A percentile compares a stretch with the other conserved stretches of the same genome.
phyloP scores from a whole-genome alignment of 345 rosid genomes.

The Stellera chamaejasme region DNA sequence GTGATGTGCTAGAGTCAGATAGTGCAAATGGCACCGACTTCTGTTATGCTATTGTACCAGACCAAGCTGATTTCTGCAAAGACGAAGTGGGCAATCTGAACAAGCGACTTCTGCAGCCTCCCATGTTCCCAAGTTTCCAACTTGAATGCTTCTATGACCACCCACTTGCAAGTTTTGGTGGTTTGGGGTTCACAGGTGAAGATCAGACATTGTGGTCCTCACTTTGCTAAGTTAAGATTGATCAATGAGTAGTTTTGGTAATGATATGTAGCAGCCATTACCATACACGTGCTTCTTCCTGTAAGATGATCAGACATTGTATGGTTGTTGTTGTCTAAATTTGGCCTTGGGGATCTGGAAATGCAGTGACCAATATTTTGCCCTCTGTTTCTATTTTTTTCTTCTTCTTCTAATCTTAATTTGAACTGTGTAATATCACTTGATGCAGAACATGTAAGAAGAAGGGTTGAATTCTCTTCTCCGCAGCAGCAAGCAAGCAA shows the following conservation, averaged over 20 bases:
- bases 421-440: no score
- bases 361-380: no score
- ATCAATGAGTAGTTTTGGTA: not conserved
- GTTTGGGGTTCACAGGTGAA: slow-evolving; percentile 35
- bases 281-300: not conserved
- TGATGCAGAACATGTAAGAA: no score
- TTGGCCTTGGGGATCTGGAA: no score
- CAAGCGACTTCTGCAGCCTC: slow-evolving; percentile 22
- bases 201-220: slow-evolving; percentile 53
- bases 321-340: no score
- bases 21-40: slow-evolving; percentile 38
- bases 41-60: slow-evolving; percentile 28
- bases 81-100: slow-evolving; percentile 32
- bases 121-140: slow-evolving; percentile 26
- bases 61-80: slow-evolving; percentile 36
- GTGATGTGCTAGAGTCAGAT: slow-evolving; percentile 38
- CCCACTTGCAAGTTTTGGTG: slow-evolving; percentile 23
- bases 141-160: slow-evolving; percentile 14
- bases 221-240: slow-evolving; percentile 20
- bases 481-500: no score
- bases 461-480: no score
- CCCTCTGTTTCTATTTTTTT: no score
- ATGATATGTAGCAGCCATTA: slow-evolving; percentile 6
- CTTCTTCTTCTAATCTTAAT: no score
- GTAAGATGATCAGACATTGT: not conserved